Base-by-base conservation (phyloP, 176 grass and related monocot species). In the Tillandsia leiboldiana region DNA sequence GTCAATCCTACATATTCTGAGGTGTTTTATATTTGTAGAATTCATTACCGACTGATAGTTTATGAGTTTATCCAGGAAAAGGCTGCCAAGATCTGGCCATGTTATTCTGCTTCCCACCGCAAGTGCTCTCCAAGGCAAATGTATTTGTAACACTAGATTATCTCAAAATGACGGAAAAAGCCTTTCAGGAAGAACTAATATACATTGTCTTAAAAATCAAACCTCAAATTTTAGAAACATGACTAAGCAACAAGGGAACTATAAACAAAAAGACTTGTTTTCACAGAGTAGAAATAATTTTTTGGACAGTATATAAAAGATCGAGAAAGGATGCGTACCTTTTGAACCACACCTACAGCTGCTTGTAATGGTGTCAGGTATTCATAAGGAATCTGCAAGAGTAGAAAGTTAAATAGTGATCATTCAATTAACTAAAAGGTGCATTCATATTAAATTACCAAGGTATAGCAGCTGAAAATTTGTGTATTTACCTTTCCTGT, bases 301-400 rank as follows among this genome's bases (percentile, higher is more conserved):
- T 26, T 11, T 64, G 13, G 11, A 48, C 1, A 49, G 33, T 28
- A 7, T 1, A 14, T 48, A 50, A 50, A 51, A 78, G 49, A 9
- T 33, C 69, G 51, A 26, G 69, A 51, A 18, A 28, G 22, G 49
- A 67, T 53, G 20, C 68, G 54, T 89, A 97, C 93, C 93, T 97
- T 97, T 80, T 97, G 93, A 84, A 97, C 93, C 68, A 97, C 93
- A 72, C 93, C 93, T 73, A 97, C 93, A 66, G 93, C 93, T 85
- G 93, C 93, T 87, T 97, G 93, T 66, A 97, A 77, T 79, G 93
- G 93, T 27, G 93, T 97, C 58, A 97, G 70, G 51, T 92, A 97
- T 81, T 96, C 93, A 23, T 96, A 96, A 49, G 93, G 93, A 78
- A 96, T 77, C 93, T 96, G 73, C 71, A 26, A 74, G 2, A 67